Base-by-base conservation (phyloP, 306 rosid genomes). In the Acacia melanoxylon region DNA sequence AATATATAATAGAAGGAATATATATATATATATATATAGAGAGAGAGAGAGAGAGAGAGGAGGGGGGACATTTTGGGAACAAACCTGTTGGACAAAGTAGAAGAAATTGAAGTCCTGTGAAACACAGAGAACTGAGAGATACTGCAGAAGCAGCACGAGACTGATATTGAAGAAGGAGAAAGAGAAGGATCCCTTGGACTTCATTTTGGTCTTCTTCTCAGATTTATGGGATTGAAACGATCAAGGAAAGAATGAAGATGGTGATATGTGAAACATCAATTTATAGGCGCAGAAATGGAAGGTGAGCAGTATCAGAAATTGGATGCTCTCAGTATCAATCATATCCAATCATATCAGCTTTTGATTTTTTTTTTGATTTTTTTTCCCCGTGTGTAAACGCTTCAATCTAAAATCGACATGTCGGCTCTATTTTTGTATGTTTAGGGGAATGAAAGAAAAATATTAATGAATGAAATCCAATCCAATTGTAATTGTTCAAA, bases 11-110 rank as follows among this genome's bases (percentile, higher is more conserved):
- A 4, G 7, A 63, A 29, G 19, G 14, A 0, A 48, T 4, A 49
- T 1, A 49, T 5, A 49, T 5, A 49, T 5, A 49, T 5, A 49
- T 5, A 33, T 4, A 17, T 1, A 41, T 7, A 29, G 31, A 29
- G 31, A 29, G 31, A 29, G 31, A 29, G 31, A 29, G 31, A 29
- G 31, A 29, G 31, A 29, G 31, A 29, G n/a, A n/a, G n/a, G n/a
- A n/a, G n/a, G n/a, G n/a, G 4, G 51, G 73, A 10, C 45, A 46
- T 68, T 68, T 10, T 20, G 59, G 31, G 29, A 75, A 16, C 41
- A 56, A 82, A 91, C 97, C 94, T 93, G 94, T 73, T 90, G 97
- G 81, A 93, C 97, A 46, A 93, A 90, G 91, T 91, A 91, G 87
- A 89, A 91, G 91, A 93, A 93, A 91, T 93, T 94, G 59, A 93